Conservation (phyloP, 2,329 filamentous ascomycete species). For the Emericellopsis cladophorae region DNA sequence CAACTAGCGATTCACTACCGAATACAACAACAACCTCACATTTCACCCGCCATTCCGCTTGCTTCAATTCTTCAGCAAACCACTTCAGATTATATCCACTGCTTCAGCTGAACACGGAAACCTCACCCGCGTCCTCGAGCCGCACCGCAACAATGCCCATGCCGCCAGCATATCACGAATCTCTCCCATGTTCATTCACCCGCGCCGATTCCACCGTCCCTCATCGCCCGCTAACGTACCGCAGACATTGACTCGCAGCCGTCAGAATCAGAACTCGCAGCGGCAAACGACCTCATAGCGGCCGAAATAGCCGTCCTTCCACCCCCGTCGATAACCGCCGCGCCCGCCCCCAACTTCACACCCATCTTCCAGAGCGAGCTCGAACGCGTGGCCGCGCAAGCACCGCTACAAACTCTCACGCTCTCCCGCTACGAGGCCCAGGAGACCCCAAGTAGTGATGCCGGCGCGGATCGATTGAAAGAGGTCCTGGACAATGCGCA, state of each 20-base stretch:
- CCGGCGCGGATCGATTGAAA: slow-evolving; percentile 33
- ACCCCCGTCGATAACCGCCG: slow-evolving; percentile 15
- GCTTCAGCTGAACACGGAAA: no score
- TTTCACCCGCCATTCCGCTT: no score
- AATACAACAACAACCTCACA: no score
- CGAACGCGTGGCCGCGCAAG: slow-evolving; percentile 39
- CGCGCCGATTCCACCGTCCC: not conserved
- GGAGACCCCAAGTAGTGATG: slow-evolving; percentile 29
- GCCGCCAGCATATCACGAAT: slow-evolving; percentile 50
- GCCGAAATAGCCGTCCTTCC: slow-evolving; percentile 45
- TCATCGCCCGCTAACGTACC: slow-evolving; percentile 3
- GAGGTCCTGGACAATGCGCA: slow-evolving; percentile 46
- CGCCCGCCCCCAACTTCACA: slow-evolving; percentile 47
- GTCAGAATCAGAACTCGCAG: slow-evolving; percentile 46
- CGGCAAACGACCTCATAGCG: slow-evolving; percentile 57
- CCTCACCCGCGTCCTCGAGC: not conserved
- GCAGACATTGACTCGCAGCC: slow-evolving; percentile 73
- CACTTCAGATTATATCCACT: no score
- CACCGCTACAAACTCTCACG: slow-evolving; percentile 48
- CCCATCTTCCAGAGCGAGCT: slow-evolving; percentile 57
- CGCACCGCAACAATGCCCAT: slow-evolving; percentile 11
- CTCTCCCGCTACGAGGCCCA: slow-evolving; percentile 72
- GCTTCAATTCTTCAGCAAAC: no score
- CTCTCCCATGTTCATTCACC: slow-evolving; percentile 56
- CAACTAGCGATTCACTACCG: no score